Conservation (phyloP, 208 protist genomes). For the Acanthamoeba lenticulata region DNA sequence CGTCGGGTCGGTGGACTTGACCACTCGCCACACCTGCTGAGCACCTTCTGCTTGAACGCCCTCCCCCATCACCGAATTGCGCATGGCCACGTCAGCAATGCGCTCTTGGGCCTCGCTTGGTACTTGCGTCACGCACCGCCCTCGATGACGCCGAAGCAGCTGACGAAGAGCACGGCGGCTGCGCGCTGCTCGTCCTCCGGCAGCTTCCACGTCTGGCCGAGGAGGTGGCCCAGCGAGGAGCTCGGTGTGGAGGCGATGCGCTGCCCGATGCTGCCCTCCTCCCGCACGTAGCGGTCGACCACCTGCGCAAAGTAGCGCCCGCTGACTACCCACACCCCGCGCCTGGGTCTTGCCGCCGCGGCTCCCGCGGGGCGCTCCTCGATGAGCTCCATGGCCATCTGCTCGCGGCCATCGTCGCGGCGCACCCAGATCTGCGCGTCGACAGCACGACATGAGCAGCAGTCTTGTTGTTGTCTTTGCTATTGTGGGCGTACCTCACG, state of each 20-base stretch:
- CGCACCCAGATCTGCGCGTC: not conserved
- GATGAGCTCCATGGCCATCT: not conserved
- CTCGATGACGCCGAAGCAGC: slow-evolving; percentile 48
- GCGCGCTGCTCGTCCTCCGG: not conserved
- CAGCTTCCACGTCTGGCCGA: not conserved
- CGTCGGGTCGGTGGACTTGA: not conserved
- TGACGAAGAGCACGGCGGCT: not conserved
- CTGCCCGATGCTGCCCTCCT: not conserved
- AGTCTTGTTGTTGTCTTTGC: not conserved
- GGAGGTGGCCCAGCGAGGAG: not conserved
- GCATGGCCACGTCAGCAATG: not conserved
- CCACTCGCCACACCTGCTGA: not conserved
- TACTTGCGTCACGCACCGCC: not conserved
- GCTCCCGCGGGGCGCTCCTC: not conserved
- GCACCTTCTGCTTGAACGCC: not conserved
- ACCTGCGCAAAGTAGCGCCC: slow-evolving; percentile 30
- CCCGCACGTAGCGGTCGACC: not conserved
- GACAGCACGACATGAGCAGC: not conserved
- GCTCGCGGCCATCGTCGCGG: not conserved
- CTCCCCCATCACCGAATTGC: too few relatives aligned
- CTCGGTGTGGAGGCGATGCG: slow-evolving; percentile 15
- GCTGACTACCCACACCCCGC: slow-evolving; percentile 25
- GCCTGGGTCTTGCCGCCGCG: not conserved
- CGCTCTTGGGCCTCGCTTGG: too few relatives aligned
- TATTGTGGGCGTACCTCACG: not conserved